Base-by-base conservation (phyloP, 805 yeast genomes). In the Kazachstania kunashirensis region DNA sequence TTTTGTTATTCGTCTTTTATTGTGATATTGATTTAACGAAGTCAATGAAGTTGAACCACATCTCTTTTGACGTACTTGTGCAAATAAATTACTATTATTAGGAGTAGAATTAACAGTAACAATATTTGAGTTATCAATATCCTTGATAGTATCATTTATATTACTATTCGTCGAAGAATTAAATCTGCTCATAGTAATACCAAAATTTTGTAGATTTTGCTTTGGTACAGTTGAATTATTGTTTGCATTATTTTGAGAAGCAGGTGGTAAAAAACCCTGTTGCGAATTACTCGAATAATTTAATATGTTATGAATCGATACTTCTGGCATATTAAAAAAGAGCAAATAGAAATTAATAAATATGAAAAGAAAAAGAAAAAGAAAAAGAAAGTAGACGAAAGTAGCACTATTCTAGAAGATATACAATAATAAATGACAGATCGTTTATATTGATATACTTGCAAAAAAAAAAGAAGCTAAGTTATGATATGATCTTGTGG, bases 1-100 rank as follows among this genome's bases (percentile, higher is more conserved):
- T 28, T 43, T 43, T 13, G 47, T 45, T 36, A 47, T 36, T 39
- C 57, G 54, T 42, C 52, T 51, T 36, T 52, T 54, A 6, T 33
- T 33, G 31, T 35, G 28, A 6, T 37, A 37, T 8, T 42, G 28
- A 27, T 45, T 43, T 23, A 31, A 34, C 33, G 39, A 42, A 27
- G 41, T 43, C 36, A 43, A n/a, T n/a, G n/a, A n/a, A n/a, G n/a
- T 43, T 11, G 57, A 43, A 25, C 42, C 41, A 1, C 55, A 52
- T 36, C 58, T 47, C 39, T 53, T 53, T 33, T 42, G 52, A 13
- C 53, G 49, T 29, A 21, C 5, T 14, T 14, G 27, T 6, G 13
- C 11, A n/a, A 4, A 11, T 18, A n/a, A n/a, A n/a, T n/a, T n/a
- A n/a, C n/a, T n/a, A n/a, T n/a, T n/a, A n/a, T n/a, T n/a, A n/a